Evolutionary conservation across 768 basidiomycete species (phyloP), one percentile per base, ranked within the genome.

Genomic region (Boletus pseudo-olivaceus): DNA sequence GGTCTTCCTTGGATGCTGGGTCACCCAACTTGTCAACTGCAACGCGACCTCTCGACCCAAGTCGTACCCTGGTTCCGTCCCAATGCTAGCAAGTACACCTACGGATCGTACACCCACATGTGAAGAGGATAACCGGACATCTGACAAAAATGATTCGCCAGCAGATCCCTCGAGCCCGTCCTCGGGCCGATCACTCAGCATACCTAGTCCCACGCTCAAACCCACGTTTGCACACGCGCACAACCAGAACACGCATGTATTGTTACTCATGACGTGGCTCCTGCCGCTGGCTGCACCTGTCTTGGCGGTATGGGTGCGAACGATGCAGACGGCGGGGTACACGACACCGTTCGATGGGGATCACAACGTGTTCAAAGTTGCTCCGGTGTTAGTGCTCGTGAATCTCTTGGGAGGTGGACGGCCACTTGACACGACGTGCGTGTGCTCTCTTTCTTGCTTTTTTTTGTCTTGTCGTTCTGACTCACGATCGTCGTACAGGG

Each of bases 231-330:
- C 23, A 19, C 57, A 63, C 34, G 77, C 77, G 44, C 66, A 75
- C 45, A 71, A 81, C 49, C 79, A 84, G 51, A 83, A 79, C 51
- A 68, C 77, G 54, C 85, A 90, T 59, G 30, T 90, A 1, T 68
- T 94, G 11, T 72, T 93, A 48, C 73, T 94, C 33, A 83, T 93
- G 81, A 86, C 88, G 17, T 87, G 85, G 80, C 75, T 94, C 3
- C 72, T 96, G 0, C 94, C 94, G 1, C 74, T 91, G 51, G 79
- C 79, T 7, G 87, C 84, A 3, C 87, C 91, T 0, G 85, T 88
- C 7, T 75, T 98, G 26, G 86, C 82, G 2, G 93, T 96, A 3
- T 98, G 95, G 95, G 87, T 87, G 3, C 82, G 93, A 47, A 95
- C 93, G 37, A 73, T 96, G 11, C 78, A 82, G 35, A 89, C 89